A percentile compares a stretch with the other conserved stretches of the same genome.
Conservation (phyloP, 176 grass and related monocot genomes). For the Rhynchospora tenuis region DNA sequence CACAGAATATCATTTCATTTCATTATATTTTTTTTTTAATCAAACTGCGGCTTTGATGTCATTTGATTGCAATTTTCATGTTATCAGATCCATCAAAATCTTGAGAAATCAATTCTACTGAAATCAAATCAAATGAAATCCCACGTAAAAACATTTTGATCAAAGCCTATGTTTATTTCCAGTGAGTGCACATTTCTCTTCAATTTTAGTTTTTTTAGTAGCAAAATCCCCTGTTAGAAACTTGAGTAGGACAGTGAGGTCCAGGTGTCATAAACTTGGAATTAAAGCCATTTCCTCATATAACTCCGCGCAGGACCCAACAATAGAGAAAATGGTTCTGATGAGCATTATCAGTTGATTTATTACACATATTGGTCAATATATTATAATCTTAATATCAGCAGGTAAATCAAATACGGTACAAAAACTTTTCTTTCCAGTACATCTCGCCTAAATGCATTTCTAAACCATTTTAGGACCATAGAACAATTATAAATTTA, state of each 20-base stretch:
- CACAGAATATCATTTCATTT: no score
- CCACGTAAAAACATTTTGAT: no score
- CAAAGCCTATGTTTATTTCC: no score
- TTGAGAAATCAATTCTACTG: no score
- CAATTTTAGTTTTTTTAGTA: background rate
- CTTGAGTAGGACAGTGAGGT: background rate
- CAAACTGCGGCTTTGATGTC: no score
- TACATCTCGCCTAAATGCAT: no score
- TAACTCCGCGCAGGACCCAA: background rate
- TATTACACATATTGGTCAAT: background rate
- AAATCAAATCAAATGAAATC: no score
- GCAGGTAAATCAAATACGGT: background rate
- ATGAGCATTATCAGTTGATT: background rate
- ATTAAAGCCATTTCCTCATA: background rate
- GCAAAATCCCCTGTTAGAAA: background rate
- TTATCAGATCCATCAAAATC: no score
- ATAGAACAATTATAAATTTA: background rate
- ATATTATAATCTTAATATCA: background rate
- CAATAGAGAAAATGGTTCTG: background rate
- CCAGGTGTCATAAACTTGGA: background rate
- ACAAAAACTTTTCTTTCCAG: background rate
- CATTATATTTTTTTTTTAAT: no score
- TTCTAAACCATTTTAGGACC: background rate
- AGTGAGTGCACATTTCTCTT: background rate
- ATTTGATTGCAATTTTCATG: no score